Evolutionary conservation across 768 basidiomycete species (phyloP).

Genomic region (Psilocybe cyanescens): DNA sequence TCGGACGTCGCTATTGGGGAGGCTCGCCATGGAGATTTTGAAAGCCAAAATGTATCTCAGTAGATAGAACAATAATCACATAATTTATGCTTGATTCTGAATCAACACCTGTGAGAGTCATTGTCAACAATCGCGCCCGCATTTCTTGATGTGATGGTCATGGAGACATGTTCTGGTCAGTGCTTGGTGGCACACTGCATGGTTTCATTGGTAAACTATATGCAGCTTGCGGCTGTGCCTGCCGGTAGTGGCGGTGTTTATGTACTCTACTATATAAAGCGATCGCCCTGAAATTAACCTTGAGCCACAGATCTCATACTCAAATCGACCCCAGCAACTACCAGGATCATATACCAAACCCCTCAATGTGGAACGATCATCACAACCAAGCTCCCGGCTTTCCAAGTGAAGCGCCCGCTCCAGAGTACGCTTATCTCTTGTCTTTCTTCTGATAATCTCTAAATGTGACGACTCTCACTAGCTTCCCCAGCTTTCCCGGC

Average conservation of each 20-base stretch:
- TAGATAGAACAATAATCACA: background rate
- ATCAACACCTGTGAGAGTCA: no score
- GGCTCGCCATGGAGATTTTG: slow-evolving; percentile 33
- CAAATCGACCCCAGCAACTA: background rate
- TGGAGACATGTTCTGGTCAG: no score
- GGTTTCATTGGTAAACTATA: no score
- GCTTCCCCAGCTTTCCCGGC: slow-evolving; percentile 34
- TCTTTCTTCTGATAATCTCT: background rate
- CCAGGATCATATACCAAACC: background rate
- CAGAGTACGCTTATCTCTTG: slow-evolving; percentile 10
- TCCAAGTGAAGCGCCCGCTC: slow-evolving; percentile 24
- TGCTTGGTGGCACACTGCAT: no score
- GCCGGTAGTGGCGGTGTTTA: background rate
- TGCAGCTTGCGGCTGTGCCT: background rate
- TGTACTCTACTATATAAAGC: background rate
- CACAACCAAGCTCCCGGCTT: slow-evolving; percentile 27
- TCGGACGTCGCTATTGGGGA: slow-evolving; percentile 56
- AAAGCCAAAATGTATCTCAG: background rate
- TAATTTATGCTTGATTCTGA: background rate
- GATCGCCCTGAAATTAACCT: background rate
- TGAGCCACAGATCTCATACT: background rate
- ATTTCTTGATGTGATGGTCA: no score
- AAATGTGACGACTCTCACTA: slow-evolving; percentile 9
- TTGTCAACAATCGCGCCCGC: no score
- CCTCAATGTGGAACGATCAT: slow-evolving; percentile 38